Evolutionary conservation across 2,329 filamentous ascomycete species (phyloP), one percentile per base, ranked within the genome.

Genomic region (Chrysosporium queenslandicum): DNA sequence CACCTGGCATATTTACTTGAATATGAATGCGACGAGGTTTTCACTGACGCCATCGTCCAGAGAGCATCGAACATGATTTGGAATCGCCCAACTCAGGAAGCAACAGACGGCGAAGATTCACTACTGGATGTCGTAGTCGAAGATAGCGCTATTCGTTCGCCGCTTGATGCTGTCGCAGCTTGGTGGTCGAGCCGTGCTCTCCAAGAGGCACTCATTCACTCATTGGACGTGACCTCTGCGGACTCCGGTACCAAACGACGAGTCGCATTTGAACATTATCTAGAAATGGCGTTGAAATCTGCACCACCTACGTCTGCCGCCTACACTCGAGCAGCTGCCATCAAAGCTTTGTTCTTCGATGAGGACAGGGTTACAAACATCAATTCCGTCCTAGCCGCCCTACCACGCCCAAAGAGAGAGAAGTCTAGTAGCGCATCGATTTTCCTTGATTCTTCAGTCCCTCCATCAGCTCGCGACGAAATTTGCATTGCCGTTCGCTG

Each of bases 1-100:
- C 85, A 96, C 64, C 76, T 96, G 5, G 80, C 82, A 2, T 74
- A 80, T 6, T 76, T 97, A 1, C 77, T 96, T 3, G 80, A 89
- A 57, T 80, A 85, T 56, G 84, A 91, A 25, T 89, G 85, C 58
- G 87, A 94, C 49, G 81, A 88, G 20, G 87, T 96, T 7, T 77
- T 97, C 58, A 83, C 82, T 57, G 78, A 86, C 50, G 77, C 78
- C 41, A 84, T 95, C 56, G 79, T 91, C 36, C 87, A 94, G 67
- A 82, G 89, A 51, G 88, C 88, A 1, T 87, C 91, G 66, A 95
- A 94, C 64, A 76, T 96, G 14, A 87, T 89, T 2, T 95, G 89
- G 80, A 92, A 95, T 68, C 78, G 80, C 53, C 81, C 83, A 3
- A 91, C 85, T 0, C 81, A 82, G 1, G 75, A 86, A 61, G 81